These are phyloP conservation scores for Phoma sp. DNA, from an alignment of 2,329 filamentous ascomycete species.

Conservation along the genomic window DNA sequence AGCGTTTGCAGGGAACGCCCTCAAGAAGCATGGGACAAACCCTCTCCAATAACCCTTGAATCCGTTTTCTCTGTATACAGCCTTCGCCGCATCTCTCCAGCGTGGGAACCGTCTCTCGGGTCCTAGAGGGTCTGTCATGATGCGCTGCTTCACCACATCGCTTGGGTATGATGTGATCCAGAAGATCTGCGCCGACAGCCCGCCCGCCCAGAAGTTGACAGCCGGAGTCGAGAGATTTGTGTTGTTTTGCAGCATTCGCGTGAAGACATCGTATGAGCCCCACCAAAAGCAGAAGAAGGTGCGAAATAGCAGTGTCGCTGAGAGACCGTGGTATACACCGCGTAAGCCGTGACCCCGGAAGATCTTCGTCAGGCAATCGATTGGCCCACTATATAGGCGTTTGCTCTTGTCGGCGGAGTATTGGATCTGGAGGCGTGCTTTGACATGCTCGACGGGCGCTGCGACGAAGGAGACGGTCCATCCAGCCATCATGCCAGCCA, in stretches of 20 bases:
- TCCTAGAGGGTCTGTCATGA: constrained; percentile 94
- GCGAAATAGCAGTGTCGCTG: constrained; percentile 85
- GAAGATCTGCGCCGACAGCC: constrained; percentile 90
- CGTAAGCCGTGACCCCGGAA: constrained; percentile 69
- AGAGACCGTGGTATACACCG: constrained; percentile 86
- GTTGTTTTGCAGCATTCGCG: constrained; percentile 68
- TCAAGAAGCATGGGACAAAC: constrained; percentile 89
- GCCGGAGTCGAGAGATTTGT: constrained; percentile 78
- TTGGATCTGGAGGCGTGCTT: constrained; percentile 79
- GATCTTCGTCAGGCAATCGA: constrained; percentile 79
- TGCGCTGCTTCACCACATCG: constrained; percentile 92
- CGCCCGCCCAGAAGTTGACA: constrained; percentile 97
- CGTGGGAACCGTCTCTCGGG: constrained; percentile 66
- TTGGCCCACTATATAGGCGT: constrained; percentile 82
- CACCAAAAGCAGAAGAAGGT: constrained; percentile 99
- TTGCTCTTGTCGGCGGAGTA: constrained; percentile 82
- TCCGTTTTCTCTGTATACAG: constrained; percentile 79
- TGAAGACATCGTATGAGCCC: constrained; percentile 90
- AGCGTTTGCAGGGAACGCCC: constrained; percentile 95
- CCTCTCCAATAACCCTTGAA: constrained; percentile 87
- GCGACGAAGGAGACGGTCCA: constrained; percentile 82
- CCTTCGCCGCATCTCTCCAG: constrained; percentile 81
- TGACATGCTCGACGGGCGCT: constrained; percentile 70
- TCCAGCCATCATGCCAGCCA: constrained; percentile 87
- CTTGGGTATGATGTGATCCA: constrained; percentile 92